These are phyloP conservation scores for Daldinia grandis DNA, from an alignment of 495 filamentous ascomycete genomes.

Conservation along the genomic window DNA sequence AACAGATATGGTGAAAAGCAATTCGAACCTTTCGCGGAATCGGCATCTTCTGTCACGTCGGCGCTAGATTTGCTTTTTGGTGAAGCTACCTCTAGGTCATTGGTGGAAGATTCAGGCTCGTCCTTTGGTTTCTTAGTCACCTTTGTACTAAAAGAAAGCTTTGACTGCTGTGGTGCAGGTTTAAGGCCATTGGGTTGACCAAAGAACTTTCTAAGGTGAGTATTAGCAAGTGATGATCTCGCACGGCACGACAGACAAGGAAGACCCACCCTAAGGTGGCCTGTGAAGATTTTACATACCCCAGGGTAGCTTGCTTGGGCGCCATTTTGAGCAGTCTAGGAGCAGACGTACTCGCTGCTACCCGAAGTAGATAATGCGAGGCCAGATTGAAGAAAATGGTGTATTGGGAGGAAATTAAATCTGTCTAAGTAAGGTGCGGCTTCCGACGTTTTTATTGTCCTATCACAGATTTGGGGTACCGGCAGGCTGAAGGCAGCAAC, in stretches of 20 bases:
- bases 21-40: slow-evolving; percentile 46
- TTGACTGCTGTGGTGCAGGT: slow-evolving; percentile 73
- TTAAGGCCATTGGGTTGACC: slow-evolving; percentile 62
- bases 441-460: slow-evolving; percentile 9
- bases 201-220: slow-evolving; percentile 71
- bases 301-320: slow-evolving; percentile 86
- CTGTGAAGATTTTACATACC: slow-evolving; percentile 88
- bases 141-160: slow-evolving; percentile 70
- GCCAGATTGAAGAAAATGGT: slow-evolving; percentile 26
- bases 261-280: slow-evolving; percentile 81
- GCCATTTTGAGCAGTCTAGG: slow-evolving; percentile 53
- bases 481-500: slow-evolving; percentile 5
- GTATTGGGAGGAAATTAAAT: slow-evolving; percentile 4
- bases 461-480: neutral
- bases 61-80: slow-evolving; percentile 38
- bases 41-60: slow-evolving; percentile 43
- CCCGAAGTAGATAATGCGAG: slow-evolving; percentile 28
- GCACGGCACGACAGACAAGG: slow-evolving; percentile 6
- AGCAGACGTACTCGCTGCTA: slow-evolving; percentile 37
- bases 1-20: neutral
- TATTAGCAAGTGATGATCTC: slow-evolving; percentile 16
- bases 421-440: neutral
- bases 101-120: slow-evolving; percentile 40
- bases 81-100: slow-evolving; percentile 25
- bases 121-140: slow-evolving; percentile 49